A percentile compares a stretch with the other conserved stretches of the same genome.
Conservation (phyloP, 169 alveolate genomes). For the Plasmodium vivax region DNA sequence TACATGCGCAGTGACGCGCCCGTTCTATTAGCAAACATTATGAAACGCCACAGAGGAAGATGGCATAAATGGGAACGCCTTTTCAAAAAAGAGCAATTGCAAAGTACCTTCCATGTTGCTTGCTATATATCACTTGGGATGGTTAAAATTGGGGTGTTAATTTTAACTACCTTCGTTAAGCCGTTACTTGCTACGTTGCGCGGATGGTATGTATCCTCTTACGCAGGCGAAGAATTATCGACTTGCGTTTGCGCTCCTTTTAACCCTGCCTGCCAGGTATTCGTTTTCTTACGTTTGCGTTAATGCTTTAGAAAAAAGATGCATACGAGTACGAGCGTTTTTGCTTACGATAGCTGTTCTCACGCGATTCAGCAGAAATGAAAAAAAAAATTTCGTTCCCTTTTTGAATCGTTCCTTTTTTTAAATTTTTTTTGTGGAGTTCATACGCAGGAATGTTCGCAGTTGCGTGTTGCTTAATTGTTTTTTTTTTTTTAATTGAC, state of each 20-base stretch:
- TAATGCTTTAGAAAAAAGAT: not conserved
- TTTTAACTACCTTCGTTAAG: not conserved
- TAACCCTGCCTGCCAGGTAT: not conserved
- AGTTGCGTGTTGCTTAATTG: not conserved
- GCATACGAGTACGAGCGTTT: not conserved
- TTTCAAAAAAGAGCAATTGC: not conserved
- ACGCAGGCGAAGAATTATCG: not conserved
- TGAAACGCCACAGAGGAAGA: not conserved
- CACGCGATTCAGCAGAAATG: not conserved
- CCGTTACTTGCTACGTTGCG: not conserved
- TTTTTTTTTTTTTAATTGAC: not conserved
- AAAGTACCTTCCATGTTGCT: slow-evolving; percentile 1
- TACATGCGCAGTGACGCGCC: not conserved
- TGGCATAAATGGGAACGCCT: not conserved
- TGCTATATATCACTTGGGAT: not conserved
- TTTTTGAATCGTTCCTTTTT: not conserved
- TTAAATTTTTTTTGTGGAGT: not conserved
- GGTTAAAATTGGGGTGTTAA: not conserved
- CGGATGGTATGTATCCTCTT: not conserved
- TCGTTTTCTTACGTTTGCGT: not conserved
- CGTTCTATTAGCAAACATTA: not conserved
- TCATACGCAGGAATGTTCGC: not conserved
- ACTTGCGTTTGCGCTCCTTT: not conserved
- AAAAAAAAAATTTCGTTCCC: not conserved
- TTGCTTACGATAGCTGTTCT: not conserved